phyloP scores from a whole-genome alignment of 345 rosid genomes.

The Boechera divaricarpa region DNA sequence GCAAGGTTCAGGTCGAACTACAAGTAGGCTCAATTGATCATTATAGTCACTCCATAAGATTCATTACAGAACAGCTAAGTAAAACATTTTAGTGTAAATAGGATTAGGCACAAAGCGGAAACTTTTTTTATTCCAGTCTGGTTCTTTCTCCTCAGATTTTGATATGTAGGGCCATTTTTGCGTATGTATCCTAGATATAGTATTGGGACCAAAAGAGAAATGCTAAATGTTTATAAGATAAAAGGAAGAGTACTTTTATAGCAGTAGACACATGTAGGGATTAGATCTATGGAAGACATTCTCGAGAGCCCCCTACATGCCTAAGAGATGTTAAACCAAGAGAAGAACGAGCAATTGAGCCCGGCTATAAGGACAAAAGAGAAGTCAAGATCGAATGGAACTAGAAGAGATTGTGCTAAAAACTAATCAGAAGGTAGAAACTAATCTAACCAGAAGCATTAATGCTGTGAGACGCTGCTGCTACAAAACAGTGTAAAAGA shows the following conservation, averaged over 20 bases:
- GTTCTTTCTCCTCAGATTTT: slow-evolving; percentile 10
- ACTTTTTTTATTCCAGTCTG: not conserved
- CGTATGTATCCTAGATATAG: not conserved
- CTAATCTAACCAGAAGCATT: too few relatives aligned
- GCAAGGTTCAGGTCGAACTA: slow-evolving; percentile 2
- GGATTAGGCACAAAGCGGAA: not conserved
- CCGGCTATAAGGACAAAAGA: too few relatives aligned
- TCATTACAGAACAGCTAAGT: not conserved
- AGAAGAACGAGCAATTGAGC: too few relatives aligned
- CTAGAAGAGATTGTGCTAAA: too few relatives aligned
- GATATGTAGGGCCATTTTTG: not conserved
- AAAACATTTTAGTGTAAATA: not conserved
- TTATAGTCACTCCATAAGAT: slow-evolving; percentile 12
- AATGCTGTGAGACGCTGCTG: too few relatives aligned
- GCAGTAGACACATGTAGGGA: not conserved
- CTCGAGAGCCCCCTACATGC: not conserved
- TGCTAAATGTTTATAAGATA: too few relatives aligned
- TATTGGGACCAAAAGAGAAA: too few relatives aligned
- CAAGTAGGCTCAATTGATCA: slow-evolving; percentile 17
- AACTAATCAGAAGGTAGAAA: too few relatives aligned
- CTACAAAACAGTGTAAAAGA: too few relatives aligned
- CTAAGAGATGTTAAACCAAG: not conserved
- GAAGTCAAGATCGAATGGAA: too few relatives aligned
- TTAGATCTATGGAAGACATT: slow-evolving; percentile 3
- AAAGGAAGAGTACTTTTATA: not conserved